Evolutionary conservation across 768 basidiomycete genomes (phyloP), one percentile per base, ranked within the genome.

Genomic region (Suillus subaureus): DNA sequence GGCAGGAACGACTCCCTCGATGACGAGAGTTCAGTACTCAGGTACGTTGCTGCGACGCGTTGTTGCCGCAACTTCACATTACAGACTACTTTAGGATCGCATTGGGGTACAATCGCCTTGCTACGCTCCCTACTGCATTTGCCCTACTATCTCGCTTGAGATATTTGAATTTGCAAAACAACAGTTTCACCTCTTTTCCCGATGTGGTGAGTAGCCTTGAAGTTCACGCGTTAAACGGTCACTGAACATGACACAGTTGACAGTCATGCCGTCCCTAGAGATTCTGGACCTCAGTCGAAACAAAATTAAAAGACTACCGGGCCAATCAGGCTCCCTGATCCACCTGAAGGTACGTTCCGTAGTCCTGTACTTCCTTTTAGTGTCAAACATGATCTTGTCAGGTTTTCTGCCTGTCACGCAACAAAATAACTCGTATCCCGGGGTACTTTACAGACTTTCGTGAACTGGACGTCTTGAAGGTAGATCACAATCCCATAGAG

Each of bases 281-380:
- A 97, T 96, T 65, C 81, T 99, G 68, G 97, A 99, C 76, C 85
- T 99, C 51, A 96, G 94, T 69, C 89, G 93, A 69, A 99, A 99
- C 80, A 93, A 90, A 78, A 87, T 99, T 70, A 89, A 85, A 74
- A 80, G 83, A 58, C 80, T 99, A 26, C 97, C 97, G 13, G 78
- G 85, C 5, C 84, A 89, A 66, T 92, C 96, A 21, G 96, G 96
- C 7, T 85, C 88, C 7, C 84, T 99, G 47, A 77, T 84, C 60
- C 85, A 90, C 65, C 87, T 99, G 67, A 85, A 88, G 68, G 94
- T 93, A 74, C 28, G 84, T 74, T 37, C 33, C 49, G 33, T 65
- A 37, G 31, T 65, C 51, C 26, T 31, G 18, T 56, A 47, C 49
- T 23, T 42, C 37, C 4, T 23, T n/a, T 23, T 60, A n/a, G 26